Base-by-base conservation (phyloP, 768 basidiomycete genomes). In the Lenzites betulinus region DNA sequence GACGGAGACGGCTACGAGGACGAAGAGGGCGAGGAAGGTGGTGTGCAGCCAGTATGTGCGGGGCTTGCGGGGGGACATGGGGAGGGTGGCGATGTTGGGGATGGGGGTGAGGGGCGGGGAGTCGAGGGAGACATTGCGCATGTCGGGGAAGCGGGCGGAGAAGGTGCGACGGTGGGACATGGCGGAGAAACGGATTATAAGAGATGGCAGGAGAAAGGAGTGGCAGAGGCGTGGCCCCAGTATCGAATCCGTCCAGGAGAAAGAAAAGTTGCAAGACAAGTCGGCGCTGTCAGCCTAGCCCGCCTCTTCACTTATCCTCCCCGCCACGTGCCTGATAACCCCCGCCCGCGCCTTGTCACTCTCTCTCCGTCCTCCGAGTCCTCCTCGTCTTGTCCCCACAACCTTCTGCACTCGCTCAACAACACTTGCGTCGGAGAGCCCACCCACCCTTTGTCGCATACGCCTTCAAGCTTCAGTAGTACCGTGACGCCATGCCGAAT, bases 21-120 rank as follows among this genome's bases (percentile, higher is more conserved):
- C 69, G 69, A 83, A 51, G 67, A 89, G 78, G 9, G 82, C 82
- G 64, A 88, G 53, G 63, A 87, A 71, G 3, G 83, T 81, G 4
- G 83, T 79, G 55, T 83, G 78, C 44, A 83, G 79, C 66, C 79
- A 82, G 26, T 69, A 70, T 30, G 66, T 43, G 33, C 55, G 62
- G 26, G 77, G 65, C 67, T 84, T 85, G 63, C 79, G 73, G 15
- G 78, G 35, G 38, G 78, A 41, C 22, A 68, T 28, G 26, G 52
- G 43, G 57, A 72, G 64, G 54, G 59, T 51, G 60, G 65, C 67
- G 67, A 70, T 60, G 65, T 65, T 66, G 51, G 66, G 65, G 52
- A 69, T 59, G 54, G 68, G 71, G 42, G 67, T 69, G 60, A 69
- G 61, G 22, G 71, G 69, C 28, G 71, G 67, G 47, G 67, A 63